Evolutionary conservation across 495 filamentous ascomycete species (phyloP), one percentile per base, ranked within the genome.

Genomic region (Endocarpon pusillum): DNA sequence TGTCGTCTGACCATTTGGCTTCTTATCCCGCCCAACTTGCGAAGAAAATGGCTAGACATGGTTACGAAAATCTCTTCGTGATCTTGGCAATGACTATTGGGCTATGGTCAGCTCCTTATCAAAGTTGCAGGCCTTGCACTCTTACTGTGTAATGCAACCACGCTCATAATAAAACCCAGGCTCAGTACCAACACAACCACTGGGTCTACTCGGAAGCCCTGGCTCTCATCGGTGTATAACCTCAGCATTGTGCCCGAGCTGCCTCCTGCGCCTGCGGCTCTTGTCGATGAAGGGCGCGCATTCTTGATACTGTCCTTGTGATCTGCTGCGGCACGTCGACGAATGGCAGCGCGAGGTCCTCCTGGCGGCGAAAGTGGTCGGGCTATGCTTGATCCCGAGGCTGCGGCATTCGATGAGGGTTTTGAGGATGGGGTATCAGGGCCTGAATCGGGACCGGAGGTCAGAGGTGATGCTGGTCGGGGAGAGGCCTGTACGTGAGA

Each of bases 201-300:
- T 14, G 89, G 89, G 52, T 97, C 89, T 38, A 97, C 89, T 57
- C 93, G 87, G 42, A 97, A 60, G 39, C 89, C 89, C 37, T 91
- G 87, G 42, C 75, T 83, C 67, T 97, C 89, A 51, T 97, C 89
- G 24, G 89, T 97, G 70, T 97, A 97, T n/a, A 97, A 78, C 58
- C 87, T 83, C 57, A 97, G 71, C 89, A 97, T 97, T 29, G 89
- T 97, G 55, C 83, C 89, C 54, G 78, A 89, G 44, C 85, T 94
- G 38, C 89, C 89, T 39, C 89, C 89, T 7, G 91, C 89, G 41
- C 91, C 89, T 11, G 89, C 89, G 21, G 87, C 75, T 41, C 91
- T 69, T 35, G 89, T 97, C 53, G 81, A 87, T 54, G 73, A 78
- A 19, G 89, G 89, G 33, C 89, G 62, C 32, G 68, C 75, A 75